Percentiles rank a stretch among this genome's conserved stretches.
These are phyloP conservation scores for Podila clonocystis DNA, from an alignment of 192 early-diverging fungal species.

Conservation along the genomic window DNA sequence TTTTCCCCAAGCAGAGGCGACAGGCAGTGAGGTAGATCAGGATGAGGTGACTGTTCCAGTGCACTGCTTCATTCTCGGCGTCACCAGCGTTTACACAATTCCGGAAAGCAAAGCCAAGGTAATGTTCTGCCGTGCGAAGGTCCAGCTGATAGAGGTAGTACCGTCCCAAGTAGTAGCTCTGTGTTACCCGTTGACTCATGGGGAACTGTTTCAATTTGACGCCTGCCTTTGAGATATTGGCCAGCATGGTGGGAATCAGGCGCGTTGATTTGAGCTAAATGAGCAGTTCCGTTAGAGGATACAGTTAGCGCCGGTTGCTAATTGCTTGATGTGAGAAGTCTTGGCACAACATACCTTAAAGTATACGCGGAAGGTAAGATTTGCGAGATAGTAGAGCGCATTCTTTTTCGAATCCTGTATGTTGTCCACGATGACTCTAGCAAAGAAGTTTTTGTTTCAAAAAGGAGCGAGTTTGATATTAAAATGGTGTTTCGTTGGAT, in stretches of 20 bases:
- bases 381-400: conserved; percentile 54
- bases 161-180: conserved; percentile 58
- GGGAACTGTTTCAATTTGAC: conserved; percentile 49
- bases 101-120: conserved; percentile 55
- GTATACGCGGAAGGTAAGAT: conserved; percentile 57
- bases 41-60: conserved; percentile 49
- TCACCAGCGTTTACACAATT: conserved; percentile 27
- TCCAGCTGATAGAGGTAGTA: conserved; percentile 55
- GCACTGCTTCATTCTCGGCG: conserved; percentile 18
- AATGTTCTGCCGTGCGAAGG: conserved; percentile 41
- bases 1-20: conserved; percentile 51
- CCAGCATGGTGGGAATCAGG: conserved; percentile 55
- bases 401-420: conserved; percentile 52
- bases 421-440: conserved; percentile 12
- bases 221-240: conserved; percentile 48
- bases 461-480: neutral
- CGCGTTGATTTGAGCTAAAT: conserved; percentile 50
- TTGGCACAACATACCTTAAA: conserved; percentile 50
- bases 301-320: neutral
- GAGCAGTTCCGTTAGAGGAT: neutral
- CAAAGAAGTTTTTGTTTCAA: no score
- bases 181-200: conserved; percentile 58
- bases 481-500: neutral
- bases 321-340: neutral
- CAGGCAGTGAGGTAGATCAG: conserved; percentile 55